Conservation (phyloP, 164 flowering plant genomes). For the Hamamelis virginiana region DNA sequence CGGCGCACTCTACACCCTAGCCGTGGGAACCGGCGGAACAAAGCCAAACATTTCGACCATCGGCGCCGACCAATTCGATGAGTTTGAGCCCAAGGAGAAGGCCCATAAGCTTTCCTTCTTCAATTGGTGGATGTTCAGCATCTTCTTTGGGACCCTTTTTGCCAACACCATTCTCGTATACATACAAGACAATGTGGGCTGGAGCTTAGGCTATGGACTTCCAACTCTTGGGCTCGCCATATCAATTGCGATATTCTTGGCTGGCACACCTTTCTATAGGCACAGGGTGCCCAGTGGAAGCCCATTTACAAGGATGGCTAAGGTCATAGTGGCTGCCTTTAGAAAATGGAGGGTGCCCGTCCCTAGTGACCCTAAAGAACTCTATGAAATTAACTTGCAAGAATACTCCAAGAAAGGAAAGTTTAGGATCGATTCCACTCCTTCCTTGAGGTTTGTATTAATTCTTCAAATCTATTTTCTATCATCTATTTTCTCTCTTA, state of each 20-base stretch:
- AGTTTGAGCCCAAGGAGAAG: slow-evolving; percentile 66
- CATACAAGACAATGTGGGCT: slow-evolving; percentile 78
- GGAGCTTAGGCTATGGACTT: slow-evolving; percentile 69
- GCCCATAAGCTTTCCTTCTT: slow-evolving; percentile 52
- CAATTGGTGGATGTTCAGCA: too few relatives aligned
- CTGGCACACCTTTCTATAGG: slow-evolving; percentile 62
- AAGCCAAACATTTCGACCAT: slow-evolving; percentile 79
- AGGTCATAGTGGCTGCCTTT: slow-evolving; percentile 59
- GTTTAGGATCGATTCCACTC: slow-evolving; percentile 50
- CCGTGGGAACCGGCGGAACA: slow-evolving; percentile 77
- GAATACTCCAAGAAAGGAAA: slow-evolving; percentile 45
- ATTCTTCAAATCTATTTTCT: background rate
- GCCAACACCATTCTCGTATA: slow-evolving; percentile 71
- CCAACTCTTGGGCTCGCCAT: slow-evolving; percentile 56
- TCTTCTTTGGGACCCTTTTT: slow-evolving; percentile 65
- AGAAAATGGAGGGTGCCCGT: slow-evolving; percentile 42
- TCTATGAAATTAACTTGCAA: slow-evolving; percentile 55
- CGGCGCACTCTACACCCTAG: slow-evolving; percentile 61
- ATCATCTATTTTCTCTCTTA: too few relatives aligned
- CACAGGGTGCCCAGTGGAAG: slow-evolving; percentile 67
- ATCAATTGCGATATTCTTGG: slow-evolving; percentile 47
- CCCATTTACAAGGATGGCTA: slow-evolving; percentile 61
- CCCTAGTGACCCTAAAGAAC: slow-evolving; percentile 54
- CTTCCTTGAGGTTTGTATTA: slow-evolving; percentile 44
- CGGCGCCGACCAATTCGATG: too few relatives aligned